Percentiles rank a stretch among this genome's conserved stretches.
Conservation (phyloP, 371 early-diverging fungal genomes). For the Rhizomucor pusillus region DNA sequence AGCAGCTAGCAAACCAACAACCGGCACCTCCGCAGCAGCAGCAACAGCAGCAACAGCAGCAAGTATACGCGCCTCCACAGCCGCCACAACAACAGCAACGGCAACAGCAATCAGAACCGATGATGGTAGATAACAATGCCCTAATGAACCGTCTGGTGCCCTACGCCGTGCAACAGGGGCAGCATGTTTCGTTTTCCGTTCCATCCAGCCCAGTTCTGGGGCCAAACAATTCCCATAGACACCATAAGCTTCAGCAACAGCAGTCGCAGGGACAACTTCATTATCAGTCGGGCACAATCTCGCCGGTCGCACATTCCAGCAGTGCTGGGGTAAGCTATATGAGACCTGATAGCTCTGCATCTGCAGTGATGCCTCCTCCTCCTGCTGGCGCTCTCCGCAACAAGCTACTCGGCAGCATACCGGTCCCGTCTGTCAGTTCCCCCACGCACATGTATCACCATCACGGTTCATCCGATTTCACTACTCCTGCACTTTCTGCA, state of each 20-base stretch:
- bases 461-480: neutral
- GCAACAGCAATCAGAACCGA: slow-evolving; percentile 10
- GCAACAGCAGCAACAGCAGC: slow-evolving; percentile 18
- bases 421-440: slow-evolving; percentile 10
- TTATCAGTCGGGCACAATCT: neutral
- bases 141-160: slow-evolving; percentile 13
- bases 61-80: slow-evolving; percentile 11
- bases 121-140: slow-evolving; percentile 13
- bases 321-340: neutral
- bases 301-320: neutral
- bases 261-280: neutral
- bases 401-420: slow-evolving; percentile 20
- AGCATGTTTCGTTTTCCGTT: slow-evolving; percentile 19
- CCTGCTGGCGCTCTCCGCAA: slow-evolving; percentile 29
- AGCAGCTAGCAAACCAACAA: slow-evolving; percentile 1
- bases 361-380: slow-evolving; percentile 39
- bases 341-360: slow-evolving; percentile 10
- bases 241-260: slow-evolving; percentile 7
- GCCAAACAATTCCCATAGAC: too few species aligned
- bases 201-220: slow-evolving; percentile 25
- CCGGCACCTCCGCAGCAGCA: slow-evolving; percentile 8
- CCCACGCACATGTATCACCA: slow-evolving; percentile 13
- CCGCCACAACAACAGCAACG: slow-evolving; percentile 9
- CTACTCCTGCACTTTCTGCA: slow-evolving; percentile 11
- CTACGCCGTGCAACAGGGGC: slow-evolving; percentile 11